Percentiles rank a stretch among this genome's conserved stretches.
These are phyloP conservation scores for Sherardia arvensis DNA, from an alignment of 257 asterid species.

Conservation along the genomic window DNA sequence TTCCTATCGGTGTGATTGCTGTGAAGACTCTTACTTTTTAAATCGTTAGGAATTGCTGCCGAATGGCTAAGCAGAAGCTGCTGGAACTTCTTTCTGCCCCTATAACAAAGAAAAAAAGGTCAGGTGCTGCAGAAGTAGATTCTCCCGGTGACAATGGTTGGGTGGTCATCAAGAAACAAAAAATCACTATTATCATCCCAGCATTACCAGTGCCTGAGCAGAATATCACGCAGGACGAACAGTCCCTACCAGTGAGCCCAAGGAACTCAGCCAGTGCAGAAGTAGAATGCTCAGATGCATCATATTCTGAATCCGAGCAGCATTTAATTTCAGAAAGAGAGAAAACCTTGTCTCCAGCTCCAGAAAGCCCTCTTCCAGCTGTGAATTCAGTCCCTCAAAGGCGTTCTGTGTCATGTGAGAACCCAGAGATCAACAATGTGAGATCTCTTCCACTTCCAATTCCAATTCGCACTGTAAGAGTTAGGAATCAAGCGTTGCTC, in stretches of 20 bases:
- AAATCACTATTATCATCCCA: conserved; percentile 68
- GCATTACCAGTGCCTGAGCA: conserved; percentile 42
- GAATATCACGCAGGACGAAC: conserved; percentile 21
- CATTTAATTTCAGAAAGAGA: conserved; percentile 30
- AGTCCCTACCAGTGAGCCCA: conserved; percentile 27
- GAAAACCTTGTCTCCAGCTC: conserved; percentile 27
- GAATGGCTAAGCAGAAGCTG: conserved; percentile 61
- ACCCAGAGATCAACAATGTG: conserved; percentile 22
- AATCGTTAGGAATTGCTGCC: conserved; percentile 1
- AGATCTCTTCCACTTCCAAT: conserved; percentile 10
- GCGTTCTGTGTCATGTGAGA: conserved; percentile 21
- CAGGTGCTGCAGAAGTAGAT: conserved; percentile 17
- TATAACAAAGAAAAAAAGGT: conserved; percentile 32
- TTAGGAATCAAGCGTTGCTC: conserved; percentile 26
- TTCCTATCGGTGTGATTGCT: not conserved
- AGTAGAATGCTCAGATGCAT: conserved; percentile 17
- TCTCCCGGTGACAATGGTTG: conserved; percentile 42
- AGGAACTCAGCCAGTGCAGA: conserved; percentile 18
- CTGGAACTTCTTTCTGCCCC: conserved; percentile 21
- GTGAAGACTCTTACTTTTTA: not conserved
- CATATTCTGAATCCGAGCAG: conserved; percentile 21
- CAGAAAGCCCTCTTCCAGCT: conserved; percentile 22
- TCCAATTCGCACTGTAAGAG: conserved; percentile 17
- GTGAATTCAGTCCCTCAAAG: conserved; percentile 18
- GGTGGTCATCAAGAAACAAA: conserved; percentile 78